A percentile compares a stretch with the other conserved stretches of the same genome.
Evolutionary conservation across 352 stramenopile genomes (phyloP).

Genomic region (Sclerospora graminicola): DNA sequence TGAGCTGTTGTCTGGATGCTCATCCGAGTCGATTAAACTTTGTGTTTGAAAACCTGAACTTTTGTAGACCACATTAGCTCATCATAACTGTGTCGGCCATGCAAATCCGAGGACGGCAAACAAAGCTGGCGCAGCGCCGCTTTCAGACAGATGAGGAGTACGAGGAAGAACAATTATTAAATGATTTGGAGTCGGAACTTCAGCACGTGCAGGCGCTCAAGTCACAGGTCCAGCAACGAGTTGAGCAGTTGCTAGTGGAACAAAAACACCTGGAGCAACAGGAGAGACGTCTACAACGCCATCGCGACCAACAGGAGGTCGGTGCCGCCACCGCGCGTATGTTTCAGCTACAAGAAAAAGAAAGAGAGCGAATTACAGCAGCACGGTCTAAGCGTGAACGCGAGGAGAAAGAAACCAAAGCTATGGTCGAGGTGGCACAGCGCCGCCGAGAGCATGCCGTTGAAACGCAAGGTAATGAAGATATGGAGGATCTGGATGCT

Average conservation of each 20-base stretch:
- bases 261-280: conserved; percentile 36
- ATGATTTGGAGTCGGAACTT: conserved; percentile 37
- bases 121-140: conserved; percentile 7
- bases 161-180: conserved; percentile 26
- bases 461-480: conserved; percentile 27
- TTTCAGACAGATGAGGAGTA: conserved; percentile 23
- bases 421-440: conserved; percentile 20
- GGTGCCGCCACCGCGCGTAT: conserved; percentile 39
- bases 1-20: too few species aligned
- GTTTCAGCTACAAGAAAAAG: conserved; percentile 49
- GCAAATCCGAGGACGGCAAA: not conserved
- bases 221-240: conserved; percentile 22
- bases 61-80: not conserved
- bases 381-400: conserved; percentile 11
- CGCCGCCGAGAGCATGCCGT: conserved; percentile 30
- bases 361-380: conserved; percentile 22
- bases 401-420: conserved; percentile 21
- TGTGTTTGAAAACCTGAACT: too few species aligned
- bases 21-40: too few species aligned
- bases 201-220: conserved; percentile 37
- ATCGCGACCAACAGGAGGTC: conserved; percentile 20
- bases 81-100: not conserved
- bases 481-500: conserved; percentile 47
- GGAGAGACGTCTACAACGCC: conserved; percentile 20
- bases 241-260: conserved; percentile 29